Evolutionary conservation across 1,284 basidiomycete genomes (phyloP).

Genomic region (Cystobasidiaceae sp.): DNA sequence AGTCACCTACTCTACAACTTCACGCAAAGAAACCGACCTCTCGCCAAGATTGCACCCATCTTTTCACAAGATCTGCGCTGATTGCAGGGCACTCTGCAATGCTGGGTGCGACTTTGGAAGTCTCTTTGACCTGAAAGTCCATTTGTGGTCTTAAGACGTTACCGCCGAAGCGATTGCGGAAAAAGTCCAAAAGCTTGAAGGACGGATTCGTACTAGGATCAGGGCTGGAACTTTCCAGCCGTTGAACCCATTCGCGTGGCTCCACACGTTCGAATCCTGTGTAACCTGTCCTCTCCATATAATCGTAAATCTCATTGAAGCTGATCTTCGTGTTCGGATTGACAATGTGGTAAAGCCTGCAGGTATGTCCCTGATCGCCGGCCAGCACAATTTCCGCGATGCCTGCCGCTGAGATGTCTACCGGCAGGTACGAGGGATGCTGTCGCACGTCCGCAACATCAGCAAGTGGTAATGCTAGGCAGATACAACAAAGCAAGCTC

Average conservation of each 20-base stretch:
- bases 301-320: constrained; percentile 58
- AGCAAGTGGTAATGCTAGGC: constrained; percentile 21
- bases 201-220: constrained; percentile 29
- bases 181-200: constrained; percentile 32
- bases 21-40: constrained; percentile 16
- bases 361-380: neutral
- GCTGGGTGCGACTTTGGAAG: constrained; percentile 12
- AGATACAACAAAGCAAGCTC: constrained; percentile 43
- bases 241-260: constrained; percentile 55
- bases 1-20: no score
- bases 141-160: neutral
- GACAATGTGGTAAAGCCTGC: constrained; percentile 32
- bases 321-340: constrained; percentile 33
- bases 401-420: constrained; percentile 55
- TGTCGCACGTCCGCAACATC: constrained; percentile 35
- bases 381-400: constrained; percentile 53
- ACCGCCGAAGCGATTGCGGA: constrained; percentile 6
- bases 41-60: constrained; percentile 8
- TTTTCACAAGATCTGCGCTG: constrained; percentile 4
- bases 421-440: constrained; percentile 56
- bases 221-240: constrained; percentile 43
- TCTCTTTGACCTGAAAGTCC: neutral
- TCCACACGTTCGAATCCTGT: constrained; percentile 65
- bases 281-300: constrained; percentile 61
- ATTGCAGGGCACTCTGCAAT: constrained; percentile 2